Evolutionary conservation across 1,284 basidiomycete genomes (phyloP), one percentile per base, ranked within the genome.

Genomic region (Ceratobasidium papillatum): DNA sequence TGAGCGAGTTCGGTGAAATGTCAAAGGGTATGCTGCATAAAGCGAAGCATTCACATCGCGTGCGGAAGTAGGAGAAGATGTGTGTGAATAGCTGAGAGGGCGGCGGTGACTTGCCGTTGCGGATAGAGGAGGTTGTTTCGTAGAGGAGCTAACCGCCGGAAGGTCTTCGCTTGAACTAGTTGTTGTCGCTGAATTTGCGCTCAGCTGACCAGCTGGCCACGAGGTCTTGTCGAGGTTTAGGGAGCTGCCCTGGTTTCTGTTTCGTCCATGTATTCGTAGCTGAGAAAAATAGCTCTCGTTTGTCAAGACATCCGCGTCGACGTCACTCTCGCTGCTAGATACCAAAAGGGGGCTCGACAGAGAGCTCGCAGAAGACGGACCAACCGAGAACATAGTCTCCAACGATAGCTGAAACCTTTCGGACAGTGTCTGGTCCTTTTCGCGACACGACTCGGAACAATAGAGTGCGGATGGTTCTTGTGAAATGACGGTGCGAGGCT

Each of bases 381-480:
- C 68, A 19, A 9, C 12, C 7, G 68, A 72, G 56, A 59, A 72
- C 68, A 72, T 72, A 4, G 68, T 72, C 45, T 72, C 68, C 19
- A 69, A 30, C 25, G 41, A 59, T 5, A 58, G 56, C 43, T 72
- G 54, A 43, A 72, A 72, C 3, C 56, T 36, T 41, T 72, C 68
- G 1, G 68, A 61, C 7, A 45, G 36, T 1, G 25, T 56, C 25
- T 72, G 68, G 68, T 72, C 68, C 36, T 43, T 45, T 36, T 72
- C 68, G 4, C 68, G 54, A 47, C 91, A 94, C 79, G 89, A 86
- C 76, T 92, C 90, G 1, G 91, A 93, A 82, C 91, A 94, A 82
- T 93, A 94, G 76, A 94, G 86, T 27, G 91, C 91, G 0, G 87
- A 88, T 14, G 90, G 91, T 0, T 85, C 84, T 80, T 90, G 90